These are phyloP conservation scores for Aspergillus novoparasiticus DNA, from an alignment of 2,329 filamentous ascomycete genomes.

Conservation along the genomic window DNA sequence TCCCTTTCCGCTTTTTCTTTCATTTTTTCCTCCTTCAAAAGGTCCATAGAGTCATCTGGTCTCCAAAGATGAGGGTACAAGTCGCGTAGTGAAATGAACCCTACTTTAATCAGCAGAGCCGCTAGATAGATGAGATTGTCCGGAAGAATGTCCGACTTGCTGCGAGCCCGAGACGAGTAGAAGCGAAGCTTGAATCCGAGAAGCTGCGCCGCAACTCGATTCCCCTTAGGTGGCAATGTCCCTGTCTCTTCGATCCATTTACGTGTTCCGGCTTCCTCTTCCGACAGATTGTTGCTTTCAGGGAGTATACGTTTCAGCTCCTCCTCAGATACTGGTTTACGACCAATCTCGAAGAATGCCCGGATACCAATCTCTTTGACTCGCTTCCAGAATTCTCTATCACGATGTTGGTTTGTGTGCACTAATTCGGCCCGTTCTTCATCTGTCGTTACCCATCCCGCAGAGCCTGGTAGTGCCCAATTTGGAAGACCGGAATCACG, in stretches of 20 bases:
- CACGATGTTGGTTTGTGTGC: conserved; percentile 64
- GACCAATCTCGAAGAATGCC: conserved; percentile 88
- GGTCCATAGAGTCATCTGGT: conserved; percentile 78
- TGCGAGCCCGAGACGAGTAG: conserved; percentile 79
- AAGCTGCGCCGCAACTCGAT: conserved; percentile 88
- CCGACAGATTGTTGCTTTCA: conserved; percentile 38
- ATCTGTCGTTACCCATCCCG: conserved; percentile 64
- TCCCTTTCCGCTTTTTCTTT: conserved; percentile 81
- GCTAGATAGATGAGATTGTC: conserved; percentile 92
- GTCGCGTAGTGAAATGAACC: conserved; percentile 89
- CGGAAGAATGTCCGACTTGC: conserved; percentile 75
- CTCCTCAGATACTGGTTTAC: conserved; percentile 64
- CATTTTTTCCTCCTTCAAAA: conserved; percentile 67
- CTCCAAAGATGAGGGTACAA: conserved; percentile 92
- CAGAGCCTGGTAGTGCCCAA: conserved; percentile 78
- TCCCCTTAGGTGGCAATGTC: conserved; percentile 81
- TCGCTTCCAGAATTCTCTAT: conserved; percentile 77
- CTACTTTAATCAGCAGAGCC: conserved; percentile 91
- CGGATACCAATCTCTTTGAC: conserved; percentile 75
- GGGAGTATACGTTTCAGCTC: conserved; percentile 54
- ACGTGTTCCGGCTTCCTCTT: conserved; percentile 60
- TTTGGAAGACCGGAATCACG: conserved; percentile 69
- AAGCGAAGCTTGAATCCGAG: conserved; percentile 97
- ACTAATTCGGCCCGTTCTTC: conserved; percentile 66
- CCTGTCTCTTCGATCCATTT: conserved; percentile 81